Evolutionary conservation across 306 rosid genomes (phyloP).

Genomic region (Quercus wislizeni): DNA sequence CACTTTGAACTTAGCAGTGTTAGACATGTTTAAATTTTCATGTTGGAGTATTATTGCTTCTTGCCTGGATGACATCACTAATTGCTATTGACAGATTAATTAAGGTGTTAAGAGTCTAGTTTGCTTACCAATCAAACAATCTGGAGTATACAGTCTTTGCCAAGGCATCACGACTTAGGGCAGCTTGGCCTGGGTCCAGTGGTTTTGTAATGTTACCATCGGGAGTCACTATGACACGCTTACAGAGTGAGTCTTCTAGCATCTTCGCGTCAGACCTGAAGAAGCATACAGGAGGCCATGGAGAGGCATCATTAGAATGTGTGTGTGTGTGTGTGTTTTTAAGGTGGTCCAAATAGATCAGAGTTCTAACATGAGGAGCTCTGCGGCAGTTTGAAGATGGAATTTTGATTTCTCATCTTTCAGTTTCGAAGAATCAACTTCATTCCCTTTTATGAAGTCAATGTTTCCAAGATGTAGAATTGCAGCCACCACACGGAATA

Average conservation of each 20-base stretch:
- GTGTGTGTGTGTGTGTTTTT: background rate
- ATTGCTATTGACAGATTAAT: background rate
- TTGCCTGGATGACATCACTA: slow-evolving; percentile 3
- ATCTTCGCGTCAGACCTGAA: slow-evolving; percentile 69
- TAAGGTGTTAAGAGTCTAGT: background rate
- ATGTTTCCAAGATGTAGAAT: slow-evolving; percentile 88
- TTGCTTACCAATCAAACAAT: slow-evolving; percentile 76
- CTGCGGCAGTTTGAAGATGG: slow-evolving; percentile 74
- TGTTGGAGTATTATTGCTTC: background rate
- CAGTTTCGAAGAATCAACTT: slow-evolving; percentile 69
- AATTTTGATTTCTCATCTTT: slow-evolving; percentile 68
- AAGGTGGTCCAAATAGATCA: slow-evolving; percentile 7
- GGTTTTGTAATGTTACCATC: slow-evolving; percentile 85
- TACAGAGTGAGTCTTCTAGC: slow-evolving; percentile 75
- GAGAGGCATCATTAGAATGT: slow-evolving; percentile 1
- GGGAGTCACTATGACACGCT: slow-evolving; percentile 90
- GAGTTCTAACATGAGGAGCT: slow-evolving; percentile 60
- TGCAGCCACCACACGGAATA: slow-evolving; percentile 81
- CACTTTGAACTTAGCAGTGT: background rate
- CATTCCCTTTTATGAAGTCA: slow-evolving; percentile 69
- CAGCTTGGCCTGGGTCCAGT: slow-evolving; percentile 64
- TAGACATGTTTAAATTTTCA: background rate
- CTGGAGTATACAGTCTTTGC: slow-evolving; percentile 75
- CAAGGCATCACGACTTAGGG: slow-evolving; percentile 80
- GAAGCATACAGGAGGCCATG: slow-evolving; percentile 19